phyloP scores from a whole-genome alignment of 352 stramenopile species.

The Globisporangium paddicum region DNA sequence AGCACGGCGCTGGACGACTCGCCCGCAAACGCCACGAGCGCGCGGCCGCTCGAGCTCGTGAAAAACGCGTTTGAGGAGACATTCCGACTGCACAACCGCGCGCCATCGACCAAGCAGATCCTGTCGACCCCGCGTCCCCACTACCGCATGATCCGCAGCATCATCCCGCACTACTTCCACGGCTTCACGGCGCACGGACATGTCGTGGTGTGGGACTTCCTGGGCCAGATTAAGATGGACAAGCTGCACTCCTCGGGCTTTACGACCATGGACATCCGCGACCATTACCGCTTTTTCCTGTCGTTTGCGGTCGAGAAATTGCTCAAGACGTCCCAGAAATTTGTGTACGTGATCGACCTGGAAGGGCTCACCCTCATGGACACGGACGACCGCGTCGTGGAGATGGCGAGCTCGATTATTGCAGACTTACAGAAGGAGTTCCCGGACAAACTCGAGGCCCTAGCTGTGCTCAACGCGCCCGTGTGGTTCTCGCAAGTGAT shows the following conservation, averaged over 20 bases:
- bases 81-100: conserved; percentile 37
- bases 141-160: conserved; percentile 62
- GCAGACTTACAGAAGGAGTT: conserved; percentile 55
- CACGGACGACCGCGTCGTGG: conserved; percentile 62
- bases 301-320: conserved; percentile 69
- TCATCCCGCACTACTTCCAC: conserved; percentile 75
- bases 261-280: conserved; percentile 59
- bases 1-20: conserved; percentile 25
- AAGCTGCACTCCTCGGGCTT: conserved; percentile 60
- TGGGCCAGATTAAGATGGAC: conserved; percentile 78
- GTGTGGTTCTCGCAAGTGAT: conserved; percentile 85
- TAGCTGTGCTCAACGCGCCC: conserved; percentile 64
- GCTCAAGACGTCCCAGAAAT: conserved; percentile 53
- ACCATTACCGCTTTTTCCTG: conserved; percentile 78
- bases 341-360: conserved; percentile 77
- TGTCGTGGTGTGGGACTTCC: conserved; percentile 73
- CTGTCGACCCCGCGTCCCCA: conserved; percentile 56
- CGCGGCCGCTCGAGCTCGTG: conserved; percentile 42
- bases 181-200: conserved; percentile 65
- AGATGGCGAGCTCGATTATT: conserved; percentile 48
- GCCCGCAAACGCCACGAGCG: conserved; percentile 12
- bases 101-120: conserved; percentile 27
- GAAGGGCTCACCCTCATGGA: conserved; percentile 70
- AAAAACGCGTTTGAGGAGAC: conserved; percentile 72
- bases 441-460: conserved; percentile 49